Base-by-base conservation (phyloP, 2,329 filamentous ascomycete genomes). In the Nigrospora oryzae region DNA sequence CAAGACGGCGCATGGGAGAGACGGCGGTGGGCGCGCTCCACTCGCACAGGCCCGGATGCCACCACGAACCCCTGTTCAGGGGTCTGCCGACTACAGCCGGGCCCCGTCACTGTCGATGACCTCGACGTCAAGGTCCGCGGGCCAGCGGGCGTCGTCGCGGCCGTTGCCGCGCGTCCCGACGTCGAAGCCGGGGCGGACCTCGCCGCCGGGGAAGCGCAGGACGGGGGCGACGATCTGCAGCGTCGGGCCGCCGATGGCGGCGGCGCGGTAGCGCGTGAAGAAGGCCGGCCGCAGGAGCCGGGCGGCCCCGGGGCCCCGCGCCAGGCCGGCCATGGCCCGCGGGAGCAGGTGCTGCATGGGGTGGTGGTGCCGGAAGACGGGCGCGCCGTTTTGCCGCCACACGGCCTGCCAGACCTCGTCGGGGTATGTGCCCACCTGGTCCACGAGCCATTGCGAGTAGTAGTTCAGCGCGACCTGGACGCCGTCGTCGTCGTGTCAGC, bases 161-260 rank as follows among this genome's bases (percentile, higher is more conserved):
- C 73, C 73, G 55, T 77, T 77, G 8, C 63, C 62, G 51, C 73
- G 62, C 4, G 71, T 73, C 2, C 72, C 70, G 15, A 77, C 61
- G 47, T 73, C 68, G 51, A 64, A 77, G 30, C 60, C 58, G 38
- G 71, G 55, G 40, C 68, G 51, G 5, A 73, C 64, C 30, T 58
- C 53, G 7, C 59, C 57, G 17, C 60, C 54, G 11, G 48, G 45
- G 40, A 65, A 75, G 36, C 61, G 56, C 7, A 69, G 59, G 7
- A 76, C 56, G 0, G 73, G 71, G 49, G 70, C 73, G 8, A 70
- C 61, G 15, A 57, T 59, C 4, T 57, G 48, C 16, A 77, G 58
- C 1, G 60, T 56, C 11, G 19, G 19, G 6, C 53, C 60, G 0
- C 60, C 66, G 13, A 73, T 50, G 3, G 46, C 36, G 31, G 47